Conservation (phyloP, 2,329 filamentous ascomycete species). For the Sodiomyces alkalinus region DNA sequence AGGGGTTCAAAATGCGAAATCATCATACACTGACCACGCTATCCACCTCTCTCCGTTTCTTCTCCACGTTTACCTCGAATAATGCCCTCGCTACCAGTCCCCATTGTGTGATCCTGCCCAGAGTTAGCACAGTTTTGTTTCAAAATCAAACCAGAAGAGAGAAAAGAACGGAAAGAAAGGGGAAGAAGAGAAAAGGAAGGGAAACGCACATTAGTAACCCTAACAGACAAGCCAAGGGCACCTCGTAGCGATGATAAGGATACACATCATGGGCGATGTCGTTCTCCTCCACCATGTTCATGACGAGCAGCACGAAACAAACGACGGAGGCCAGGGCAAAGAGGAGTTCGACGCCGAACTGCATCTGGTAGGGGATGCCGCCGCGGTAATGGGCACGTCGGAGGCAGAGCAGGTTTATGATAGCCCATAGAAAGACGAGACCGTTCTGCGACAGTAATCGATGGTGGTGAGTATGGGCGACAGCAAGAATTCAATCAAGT, state of each 20-base stretch:
- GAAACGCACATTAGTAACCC: conserved; percentile 6
- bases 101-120: conserved; percentile 3
- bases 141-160: no score
- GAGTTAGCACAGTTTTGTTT: conserved; percentile 2
- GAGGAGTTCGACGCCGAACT: conserved; percentile 9
- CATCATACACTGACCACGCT: no score
- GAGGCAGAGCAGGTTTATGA: conserved; percentile 4
- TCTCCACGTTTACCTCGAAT: conserved; percentile 7
- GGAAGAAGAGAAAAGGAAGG: no score
- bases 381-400: conserved; percentile 1
- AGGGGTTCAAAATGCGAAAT: neutral
- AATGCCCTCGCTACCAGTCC: conserved; percentile 6
- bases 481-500: neutral
- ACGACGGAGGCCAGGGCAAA: conserved; percentile 7
- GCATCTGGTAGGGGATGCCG: conserved; percentile 7
- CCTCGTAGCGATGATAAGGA: conserved; percentile 8
- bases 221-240: conserved; percentile 6
- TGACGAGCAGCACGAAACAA: conserved; percentile 7
- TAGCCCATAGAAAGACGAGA: conserved; percentile 5
- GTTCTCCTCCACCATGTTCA: conserved; percentile 7
- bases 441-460: conserved; percentile 1
- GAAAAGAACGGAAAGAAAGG: no score
- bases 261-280: conserved; percentile 6
- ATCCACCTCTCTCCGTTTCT: conserved; percentile 3
- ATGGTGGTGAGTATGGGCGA: no score